Base-by-base conservation (phyloP, 805 yeast species). In the Debaryomyces castellii region DNA sequence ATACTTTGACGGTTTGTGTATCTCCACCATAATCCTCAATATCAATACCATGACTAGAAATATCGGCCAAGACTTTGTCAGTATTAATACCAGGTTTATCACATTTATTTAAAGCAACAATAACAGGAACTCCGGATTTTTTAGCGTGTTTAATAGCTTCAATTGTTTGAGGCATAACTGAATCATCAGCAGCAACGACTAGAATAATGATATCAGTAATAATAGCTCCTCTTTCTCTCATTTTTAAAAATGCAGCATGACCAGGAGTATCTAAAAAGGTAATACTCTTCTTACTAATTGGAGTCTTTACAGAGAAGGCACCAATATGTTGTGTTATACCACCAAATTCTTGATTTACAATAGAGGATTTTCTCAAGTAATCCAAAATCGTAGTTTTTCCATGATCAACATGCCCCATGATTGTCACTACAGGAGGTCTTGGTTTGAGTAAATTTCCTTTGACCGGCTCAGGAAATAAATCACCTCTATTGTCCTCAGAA, bases 381-480 rank as follows among this genome's bases (percentile, higher is more conserved):
- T 94, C 99, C 45, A 94, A 75, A 49, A 94, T 84, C 0, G 99
- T 92, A 1, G 99, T 94, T 63, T 94, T 94, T 2, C 99, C 99
- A 60, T 94, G 99, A 65, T 94, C 99, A 24, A 94, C 99, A 64
- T 94, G 99, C 2, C 99, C 99, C 98, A 94, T 94, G 43, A 94
- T 88, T 0, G 99, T 91, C 4, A 94, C 97, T 20, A 94, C 85
- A 0, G 99, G 99, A 0, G 99, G 90, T 52, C 98, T 73, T 5
- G 83, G 74, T 38, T 79, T 81, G 51, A 85, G 62, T 18, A 66
- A 58, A 5, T 68, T 66, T n/a, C 62, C 59, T 23, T 75, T 75
- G 2, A 68, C 73, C 0, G 87, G 79, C 1, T 68, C 67, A 0
- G 82, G 79, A 12, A 78, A 73, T 14, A 89, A 81, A 50, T 83